phyloP scores from a whole-genome alignment of 257 asterid genomes.

The Solanum etuberosum region DNA sequence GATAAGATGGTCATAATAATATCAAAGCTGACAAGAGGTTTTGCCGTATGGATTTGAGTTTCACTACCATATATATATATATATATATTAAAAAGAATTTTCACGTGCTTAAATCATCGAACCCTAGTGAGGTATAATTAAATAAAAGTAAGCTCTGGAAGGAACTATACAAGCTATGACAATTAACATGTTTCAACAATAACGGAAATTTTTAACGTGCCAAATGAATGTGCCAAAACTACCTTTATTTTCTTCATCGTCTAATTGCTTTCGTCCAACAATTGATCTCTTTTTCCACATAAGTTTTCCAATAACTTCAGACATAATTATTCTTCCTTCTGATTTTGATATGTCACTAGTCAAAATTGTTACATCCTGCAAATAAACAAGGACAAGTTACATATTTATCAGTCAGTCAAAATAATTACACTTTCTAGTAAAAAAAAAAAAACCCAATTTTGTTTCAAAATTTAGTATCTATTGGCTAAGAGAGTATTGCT shows the following conservation, averaged over 20 bases:
- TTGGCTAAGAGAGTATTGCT: neutral
- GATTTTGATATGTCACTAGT: neutral
- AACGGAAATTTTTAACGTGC: neutral
- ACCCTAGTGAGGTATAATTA: neutral
- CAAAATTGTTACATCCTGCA: slow-evolving; percentile 18
- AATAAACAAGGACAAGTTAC: neutral
- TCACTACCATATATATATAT: neutral
- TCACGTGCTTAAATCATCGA: neutral
- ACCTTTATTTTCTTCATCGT: neutral
- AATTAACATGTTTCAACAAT: neutral
- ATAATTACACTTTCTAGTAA: neutral
- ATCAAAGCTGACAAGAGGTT: neutral
- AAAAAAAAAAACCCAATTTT: neutral
- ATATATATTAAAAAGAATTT: neutral
- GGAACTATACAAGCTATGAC: neutral
- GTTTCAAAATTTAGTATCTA: too few species aligned
- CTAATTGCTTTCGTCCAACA: neutral
- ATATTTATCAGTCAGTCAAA: neutral
- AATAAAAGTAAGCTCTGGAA: neutral
- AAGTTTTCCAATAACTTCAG: neutral
- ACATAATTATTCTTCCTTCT: neutral
- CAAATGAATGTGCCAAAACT: neutral
- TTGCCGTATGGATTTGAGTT: neutral
- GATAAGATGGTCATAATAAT: neutral
- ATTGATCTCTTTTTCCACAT: neutral